Percentiles rank a stretch among this genome's conserved stretches.
phyloP scores from a whole-genome alignment of 371 early-diverging fungal species.

The Thermomucor indicae-seudaticae region DNA sequence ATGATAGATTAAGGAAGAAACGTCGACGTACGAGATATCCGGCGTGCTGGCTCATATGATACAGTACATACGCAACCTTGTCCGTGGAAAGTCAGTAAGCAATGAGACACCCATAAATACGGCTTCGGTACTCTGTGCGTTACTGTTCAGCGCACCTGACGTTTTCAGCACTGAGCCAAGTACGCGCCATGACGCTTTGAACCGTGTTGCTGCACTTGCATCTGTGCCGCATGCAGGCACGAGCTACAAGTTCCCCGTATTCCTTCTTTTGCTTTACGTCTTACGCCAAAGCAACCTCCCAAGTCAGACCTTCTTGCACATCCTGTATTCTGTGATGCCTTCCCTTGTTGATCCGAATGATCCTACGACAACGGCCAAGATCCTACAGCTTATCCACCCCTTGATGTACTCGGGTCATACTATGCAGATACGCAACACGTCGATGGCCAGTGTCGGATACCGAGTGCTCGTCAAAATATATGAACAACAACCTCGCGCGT shows the following conservation, averaged over 20 bases:
- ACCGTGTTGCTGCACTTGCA: slow-evolving; percentile 21
- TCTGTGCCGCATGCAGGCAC: slow-evolving; percentile 6
- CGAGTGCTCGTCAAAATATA: slow-evolving; percentile 40
- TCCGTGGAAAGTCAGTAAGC: not conserved
- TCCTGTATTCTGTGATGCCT: too few relatives aligned
- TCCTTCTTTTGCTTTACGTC: slow-evolving; percentile 46
- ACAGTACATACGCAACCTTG: slow-evolving; percentile 4
- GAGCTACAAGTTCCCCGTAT: slow-evolving; percentile 36
- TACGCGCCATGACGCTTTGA: slow-evolving; percentile 14
- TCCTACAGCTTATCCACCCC: slow-evolving; percentile 41
- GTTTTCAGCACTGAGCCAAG: slow-evolving; percentile 27
- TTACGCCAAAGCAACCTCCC: slow-evolving; percentile 30
- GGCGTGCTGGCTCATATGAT: slow-evolving; percentile 13
- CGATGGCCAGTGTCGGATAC: slow-evolving; percentile 48
- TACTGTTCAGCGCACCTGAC: slow-evolving; percentile 31
- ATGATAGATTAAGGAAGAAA: slow-evolving; percentile 9
- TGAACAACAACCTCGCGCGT: slow-evolving; percentile 52
- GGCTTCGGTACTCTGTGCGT: slow-evolving; percentile 18
- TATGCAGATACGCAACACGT: slow-evolving; percentile 17
- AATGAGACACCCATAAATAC: not conserved
- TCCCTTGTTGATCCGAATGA: slow-evolving; percentile 43
- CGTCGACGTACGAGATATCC: not conserved
- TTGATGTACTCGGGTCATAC: slow-evolving; percentile 29
- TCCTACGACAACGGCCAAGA: slow-evolving; percentile 45
- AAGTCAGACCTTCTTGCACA: slow-evolving; percentile 19